These are phyloP conservation scores for Anisodus acutangulus DNA, from an alignment of 257 asterid genomes.

Conservation along the genomic window DNA sequence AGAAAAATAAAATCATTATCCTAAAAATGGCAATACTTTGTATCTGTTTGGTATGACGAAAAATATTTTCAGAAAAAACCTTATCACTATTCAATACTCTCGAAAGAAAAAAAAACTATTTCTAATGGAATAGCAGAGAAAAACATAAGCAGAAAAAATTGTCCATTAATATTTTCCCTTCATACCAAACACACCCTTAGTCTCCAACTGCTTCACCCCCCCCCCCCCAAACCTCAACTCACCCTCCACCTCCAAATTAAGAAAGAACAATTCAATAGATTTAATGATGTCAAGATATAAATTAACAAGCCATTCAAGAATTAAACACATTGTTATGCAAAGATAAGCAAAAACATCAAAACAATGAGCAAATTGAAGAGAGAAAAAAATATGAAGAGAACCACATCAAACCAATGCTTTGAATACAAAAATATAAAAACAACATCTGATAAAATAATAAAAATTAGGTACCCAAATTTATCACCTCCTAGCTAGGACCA, in stretches of 20 bases:
- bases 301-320: background rate
- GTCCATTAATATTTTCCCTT: background rate
- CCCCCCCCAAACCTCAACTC: background rate
- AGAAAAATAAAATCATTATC: too few species aligned
- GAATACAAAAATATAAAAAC: background rate
- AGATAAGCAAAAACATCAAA: background rate
- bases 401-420: background rate
- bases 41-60: background rate
- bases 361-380: background rate
- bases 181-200: background rate
- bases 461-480: background rate
- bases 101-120: background rate
- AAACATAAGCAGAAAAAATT: background rate
- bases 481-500: conserved; percentile 18
- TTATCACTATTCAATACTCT: background rate
- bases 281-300: background rate
- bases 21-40: background rate
- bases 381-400: background rate
- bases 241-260: background rate
- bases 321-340: background rate
- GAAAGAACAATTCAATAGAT: background rate
- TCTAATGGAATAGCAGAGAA: too few species aligned
- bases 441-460: conserved; percentile 5
- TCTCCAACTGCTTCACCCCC: background rate
- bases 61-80: background rate